Evolutionary conservation across 2,329 filamentous ascomycete genomes (phyloP).

Genomic region (Fusarium sp.): DNA sequence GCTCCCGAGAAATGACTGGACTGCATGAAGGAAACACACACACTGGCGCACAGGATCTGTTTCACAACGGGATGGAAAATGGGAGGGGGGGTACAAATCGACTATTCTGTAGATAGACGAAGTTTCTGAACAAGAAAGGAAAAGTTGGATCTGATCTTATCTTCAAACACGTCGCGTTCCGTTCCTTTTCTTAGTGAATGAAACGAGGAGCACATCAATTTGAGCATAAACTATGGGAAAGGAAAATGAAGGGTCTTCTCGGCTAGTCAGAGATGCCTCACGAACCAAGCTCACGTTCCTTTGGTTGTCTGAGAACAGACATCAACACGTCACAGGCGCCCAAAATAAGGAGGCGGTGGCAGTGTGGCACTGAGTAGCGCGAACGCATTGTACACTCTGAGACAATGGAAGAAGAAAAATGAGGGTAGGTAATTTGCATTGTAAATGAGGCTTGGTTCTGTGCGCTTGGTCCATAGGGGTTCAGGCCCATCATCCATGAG

Average conservation of each 20-base stretch:
- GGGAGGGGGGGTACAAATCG: slow-evolving; percentile 15
- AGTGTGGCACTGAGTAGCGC: slow-evolving; percentile 10
- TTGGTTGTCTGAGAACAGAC: slow-evolving; percentile 19
- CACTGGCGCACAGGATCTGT: slow-evolving; percentile 38
- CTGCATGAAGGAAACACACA: slow-evolving; percentile 34
- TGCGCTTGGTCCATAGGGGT: slow-evolving; percentile 23
- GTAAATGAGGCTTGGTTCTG: slow-evolving; percentile 40
- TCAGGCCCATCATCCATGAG: background rate
- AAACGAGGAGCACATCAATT: slow-evolving; percentile 28
- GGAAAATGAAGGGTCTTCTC: slow-evolving; percentile 13
- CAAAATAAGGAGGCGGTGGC: slow-evolving; percentile 23
- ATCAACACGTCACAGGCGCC: slow-evolving; percentile 19
- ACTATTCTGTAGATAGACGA: slow-evolving; percentile 30
- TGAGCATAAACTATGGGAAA: slow-evolving; percentile 1
- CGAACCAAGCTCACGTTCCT: slow-evolving; percentile 4
- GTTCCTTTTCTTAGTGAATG: slow-evolving; percentile 31
- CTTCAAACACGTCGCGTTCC: slow-evolving; percentile 29
- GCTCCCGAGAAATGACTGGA: slow-evolving; percentile 15
- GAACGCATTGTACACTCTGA: slow-evolving; percentile 23
- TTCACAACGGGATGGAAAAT: slow-evolving; percentile 32
- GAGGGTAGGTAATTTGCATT: slow-evolving; percentile 20
- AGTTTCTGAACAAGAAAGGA: slow-evolving; percentile 32
- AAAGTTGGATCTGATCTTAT: slow-evolving; percentile 36
- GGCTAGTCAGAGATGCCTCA: slow-evolving; percentile 8
- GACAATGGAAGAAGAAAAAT: slow-evolving; percentile 14